Base-by-base conservation (phyloP, 768 basidiomycete genomes). In the Termitomyces sp. region DNA sequence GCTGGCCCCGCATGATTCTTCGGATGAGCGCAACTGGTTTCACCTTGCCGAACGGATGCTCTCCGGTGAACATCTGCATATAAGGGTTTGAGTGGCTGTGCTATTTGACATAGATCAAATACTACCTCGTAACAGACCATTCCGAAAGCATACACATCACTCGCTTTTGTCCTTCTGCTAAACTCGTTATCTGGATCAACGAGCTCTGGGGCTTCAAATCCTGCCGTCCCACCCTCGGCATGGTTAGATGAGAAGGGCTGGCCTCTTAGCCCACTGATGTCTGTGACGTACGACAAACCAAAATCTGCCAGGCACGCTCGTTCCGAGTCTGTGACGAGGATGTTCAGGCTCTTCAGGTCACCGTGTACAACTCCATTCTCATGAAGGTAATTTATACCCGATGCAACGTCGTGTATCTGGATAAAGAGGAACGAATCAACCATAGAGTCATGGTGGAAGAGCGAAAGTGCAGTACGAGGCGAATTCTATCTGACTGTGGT, bases 221-320 rank as follows among this genome's bases (percentile, higher is more conserved):
- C 68, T n/a, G 66, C 52, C 0, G 75, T 74, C 0, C 75, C 75
- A 11, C 63, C 66, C 18, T 56, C 48, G 18, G 41, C 51, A 35
- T 41, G 59, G 1, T 62, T 56, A 33, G 63, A 68, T 16, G 62
- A 63, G 24, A 66, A 43, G n/a, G 65, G 56, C 11, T 54, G 60
- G 38, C 61, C 62, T 52, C 55, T 62, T 18, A 67, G 48, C 3
- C 65, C 61, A 36, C 60, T 55, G 1, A 62, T 51, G 13, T 70
- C 65, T 7, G 55, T 62, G 11, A 72, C 61, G 2, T 65, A 68
- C 0, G 74, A 70, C 7, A 82, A 67, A 16, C 81, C 81, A 53
- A 82, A 82, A 62, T 82, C 80, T 28, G 80, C 75, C 4, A 82
- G 68, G 54, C 78, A 79, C 11, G 80, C 81, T 26, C 68, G 67